Conservation (phyloP, 306 rosid species). For the Comarum palustre region DNA sequence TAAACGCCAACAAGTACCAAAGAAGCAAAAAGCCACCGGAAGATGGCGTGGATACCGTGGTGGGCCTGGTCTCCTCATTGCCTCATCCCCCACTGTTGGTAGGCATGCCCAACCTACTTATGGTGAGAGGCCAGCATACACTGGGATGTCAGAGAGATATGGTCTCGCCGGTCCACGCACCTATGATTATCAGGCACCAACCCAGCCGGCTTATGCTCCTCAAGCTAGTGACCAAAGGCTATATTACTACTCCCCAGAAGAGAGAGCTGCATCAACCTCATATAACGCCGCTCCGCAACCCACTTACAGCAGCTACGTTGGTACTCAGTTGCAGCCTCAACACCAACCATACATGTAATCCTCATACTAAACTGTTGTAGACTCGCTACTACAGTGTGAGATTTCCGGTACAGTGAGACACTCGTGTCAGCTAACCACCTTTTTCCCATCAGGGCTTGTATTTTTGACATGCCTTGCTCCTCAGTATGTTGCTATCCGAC, state of each 20-base stretch:
- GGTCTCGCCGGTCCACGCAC: slow-evolving; percentile 32
- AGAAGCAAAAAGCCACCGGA: slow-evolving; percentile 52
- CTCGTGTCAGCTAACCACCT: background rate
- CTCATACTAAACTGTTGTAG: slow-evolving; percentile 9
- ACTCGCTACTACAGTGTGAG: slow-evolving; percentile 8
- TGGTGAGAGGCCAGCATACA: slow-evolving; percentile 41
- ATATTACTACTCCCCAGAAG: slow-evolving; percentile 35
- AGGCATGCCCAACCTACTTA: slow-evolving; percentile 49
- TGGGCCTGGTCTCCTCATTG: slow-evolving; percentile 35
- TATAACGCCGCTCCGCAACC: slow-evolving; percentile 35
- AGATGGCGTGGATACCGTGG: slow-evolving; percentile 41
- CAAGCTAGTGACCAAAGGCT: slow-evolving; percentile 41
- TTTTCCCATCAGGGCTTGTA: slow-evolving; percentile 6
- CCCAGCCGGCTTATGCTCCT: slow-evolving; percentile 48
- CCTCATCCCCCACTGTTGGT: slow-evolving; percentile 26
- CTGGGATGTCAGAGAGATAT: slow-evolving; percentile 45
- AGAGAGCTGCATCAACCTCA: slow-evolving; percentile 29
- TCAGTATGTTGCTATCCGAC: background rate
- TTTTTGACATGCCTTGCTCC: background rate
- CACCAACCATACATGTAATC: slow-evolving; percentile 56
- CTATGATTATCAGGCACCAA: slow-evolving; percentile 52
- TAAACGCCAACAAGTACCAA: slow-evolving; percentile 43
- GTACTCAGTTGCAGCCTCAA: slow-evolving; percentile 51
- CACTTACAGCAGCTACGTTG: slow-evolving; percentile 46
- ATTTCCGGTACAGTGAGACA: background rate